These are phyloP conservation scores for Fraxinus platypoda DNA, from an alignment of 305 asterid genomes.

Conservation along the genomic window DNA sequence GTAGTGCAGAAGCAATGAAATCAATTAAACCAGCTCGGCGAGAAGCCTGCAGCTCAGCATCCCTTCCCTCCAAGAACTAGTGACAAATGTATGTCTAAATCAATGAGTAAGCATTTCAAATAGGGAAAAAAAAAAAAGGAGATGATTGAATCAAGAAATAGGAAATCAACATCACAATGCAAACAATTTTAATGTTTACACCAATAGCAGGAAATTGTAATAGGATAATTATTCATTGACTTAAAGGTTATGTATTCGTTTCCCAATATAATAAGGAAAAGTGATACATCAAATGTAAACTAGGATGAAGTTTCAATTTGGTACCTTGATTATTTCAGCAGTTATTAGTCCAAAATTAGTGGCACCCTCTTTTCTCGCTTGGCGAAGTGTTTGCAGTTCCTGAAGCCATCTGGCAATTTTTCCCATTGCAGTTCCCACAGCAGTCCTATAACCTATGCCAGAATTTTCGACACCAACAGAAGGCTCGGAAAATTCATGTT, in stretches of 20 bases:
- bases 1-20: constrained; percentile 96
- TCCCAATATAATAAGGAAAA: neutral
- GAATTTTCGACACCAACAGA: constrained; percentile 66
- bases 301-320: constrained; percentile 13
- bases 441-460: constrained; percentile 81
- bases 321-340: constrained; percentile 92
- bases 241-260: neutral
- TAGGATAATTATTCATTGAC: neutral
- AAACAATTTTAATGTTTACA: neutral
- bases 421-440: constrained; percentile 83
- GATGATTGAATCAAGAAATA: neutral
- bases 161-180: neutral
- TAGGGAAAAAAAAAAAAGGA: constrained; percentile 1
- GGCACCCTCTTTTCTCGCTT: constrained; percentile 97
- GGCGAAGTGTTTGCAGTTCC: constrained; percentile 93
- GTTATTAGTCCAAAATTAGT: constrained; percentile 81
- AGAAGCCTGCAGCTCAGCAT: constrained; percentile 93
- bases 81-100: constrained; percentile 21
- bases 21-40: constrained; percentile 97
- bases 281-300: neutral
- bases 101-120: constrained; percentile 25
- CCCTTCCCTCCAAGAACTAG: constrained; percentile 89
- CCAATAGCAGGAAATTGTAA: neutral
- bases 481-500: constrained; percentile 88
- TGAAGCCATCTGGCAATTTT: constrained; percentile 91